Evolutionary conservation across 1,284 basidiomycete genomes (phyloP), one percentile per base, ranked within the genome.

Genomic region (Somion occarium): DNA sequence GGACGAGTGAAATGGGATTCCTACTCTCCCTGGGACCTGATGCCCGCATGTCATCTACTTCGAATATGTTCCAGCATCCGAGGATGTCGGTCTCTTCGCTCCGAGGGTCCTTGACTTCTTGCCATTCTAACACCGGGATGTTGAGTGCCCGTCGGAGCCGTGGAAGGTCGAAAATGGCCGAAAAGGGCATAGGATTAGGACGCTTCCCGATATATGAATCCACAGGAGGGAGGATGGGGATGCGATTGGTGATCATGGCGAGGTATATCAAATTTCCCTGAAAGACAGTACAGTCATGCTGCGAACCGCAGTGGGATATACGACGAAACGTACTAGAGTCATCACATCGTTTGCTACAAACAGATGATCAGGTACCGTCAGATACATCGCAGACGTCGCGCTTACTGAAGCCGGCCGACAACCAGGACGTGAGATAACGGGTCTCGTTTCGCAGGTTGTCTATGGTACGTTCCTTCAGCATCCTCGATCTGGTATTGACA

Each of bases 261-360:
- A 88, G 73, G 60, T 86, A 85, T 44, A 87, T 71, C 46, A 86
- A 67, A 59, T 87, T 85, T 37, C 76, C 76, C 78, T 84, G 53
- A 3, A 25, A 50, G 23, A 5, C 11, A 24, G 11, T 34, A 15
- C 30, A 41, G 24, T 30, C 4, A 23, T 22, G 25, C 13, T 9
- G 5, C 7, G 39, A 13, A 15, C 26, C 13, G 19, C 18, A 46
- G 41, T 27, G 38, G 46, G 44, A 25, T 24, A 41, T 41, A 25
- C 7, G 23, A 44, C n/a, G 12, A 34, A 12, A 56, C 75, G 56
- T 46, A 79, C 79, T 56, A 79, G 79, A 50, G 79, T 78, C 69
- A 84, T 80, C 15, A 83, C 80, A 66, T 83, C 81, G 66, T 83
- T 84, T 2, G 81, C 82, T 84, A 53, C 7, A 44, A 34, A 46